phyloP scores from a whole-genome alignment of 495 filamentous ascomycete species.

The Trichoderma asperelloides region DNA sequence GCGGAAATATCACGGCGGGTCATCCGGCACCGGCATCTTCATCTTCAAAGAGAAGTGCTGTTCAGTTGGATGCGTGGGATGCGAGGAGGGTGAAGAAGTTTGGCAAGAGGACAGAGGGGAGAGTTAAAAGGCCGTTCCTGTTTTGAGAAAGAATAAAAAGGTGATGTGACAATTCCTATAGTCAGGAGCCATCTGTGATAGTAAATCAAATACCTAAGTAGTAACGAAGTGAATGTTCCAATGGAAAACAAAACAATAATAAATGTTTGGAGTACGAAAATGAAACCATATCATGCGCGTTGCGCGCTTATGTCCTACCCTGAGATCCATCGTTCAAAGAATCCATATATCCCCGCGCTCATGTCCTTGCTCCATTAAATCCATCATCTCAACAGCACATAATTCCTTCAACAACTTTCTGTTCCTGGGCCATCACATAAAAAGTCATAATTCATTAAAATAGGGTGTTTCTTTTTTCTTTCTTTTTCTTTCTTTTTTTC shows the following conservation, averaged over 20 bases:
- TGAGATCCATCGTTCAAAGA: neutral
- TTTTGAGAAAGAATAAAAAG: no score
- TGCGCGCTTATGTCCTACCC: neutral
- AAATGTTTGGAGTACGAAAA: neutral
- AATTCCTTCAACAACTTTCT: neutral
- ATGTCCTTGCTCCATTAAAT: neutral
- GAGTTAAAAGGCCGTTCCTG: neutral
- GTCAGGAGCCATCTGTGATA: no score
- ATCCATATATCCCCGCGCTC: neutral
- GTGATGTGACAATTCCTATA: neutral
- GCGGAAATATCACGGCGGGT: conserved; percentile 33
- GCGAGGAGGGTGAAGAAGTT: conserved; percentile 32
- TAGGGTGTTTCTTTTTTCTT: no score
- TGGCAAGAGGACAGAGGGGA: conserved; percentile 12
- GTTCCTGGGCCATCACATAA: neutral
- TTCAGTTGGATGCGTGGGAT: conserved; percentile 32
- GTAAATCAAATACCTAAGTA: no score
- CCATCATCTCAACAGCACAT: neutral
- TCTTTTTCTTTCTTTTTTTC: no score
- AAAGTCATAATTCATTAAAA: neutral
- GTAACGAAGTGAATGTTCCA: no score
- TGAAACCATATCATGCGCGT: neutral
- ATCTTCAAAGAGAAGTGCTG: conserved; percentile 22
- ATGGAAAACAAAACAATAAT: neutral
- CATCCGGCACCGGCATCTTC: conserved; percentile 12